Evolutionary conservation across 1,139 yeast genomes (phyloP), one percentile per base, ranked within the genome.

Genomic region (Yamadazyma trypodendri): DNA sequence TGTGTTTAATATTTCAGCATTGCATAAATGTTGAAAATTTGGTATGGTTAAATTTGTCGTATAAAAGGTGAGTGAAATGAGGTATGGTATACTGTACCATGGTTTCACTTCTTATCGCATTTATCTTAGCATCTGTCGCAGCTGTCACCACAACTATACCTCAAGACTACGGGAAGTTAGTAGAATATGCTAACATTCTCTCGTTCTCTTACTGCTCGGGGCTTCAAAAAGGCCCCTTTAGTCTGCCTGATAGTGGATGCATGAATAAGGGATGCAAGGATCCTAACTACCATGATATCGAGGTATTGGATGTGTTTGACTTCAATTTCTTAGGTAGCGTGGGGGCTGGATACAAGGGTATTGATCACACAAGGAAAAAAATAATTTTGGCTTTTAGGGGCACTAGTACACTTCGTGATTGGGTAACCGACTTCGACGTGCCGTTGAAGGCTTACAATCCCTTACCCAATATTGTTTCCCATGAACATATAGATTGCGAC

Each of bases 361-460:
- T 69, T 7, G 79, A 79, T 48, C 55, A 61, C 17, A 34, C 40
- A 3, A 40, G 53, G 13, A 50, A 65, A 41, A 53, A 64, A 45
- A 57, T 81, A 20, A 42, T 71, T 40, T 49, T 76, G 42, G 65
- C 61, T 24, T 76, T 79, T 42, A 67, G 84, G 55, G 87, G 88
- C 2, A 76, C 84, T 0, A 64, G 78, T 1, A 68, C 82, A 6
- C 55, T 62, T 6, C 65, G 72, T 33, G 90, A 82, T 48, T 75
- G 84, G 79, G 44, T 68, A n/a, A 67, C 77, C 29, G 79, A 81
- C 58, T 56, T 79, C 35, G 65, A 69, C 37, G 61, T 71, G 27
- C 41, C 63, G 6, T 77, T 77, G 1, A 63, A 64, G 1, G 45
- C 50, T 1, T 75, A 65, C 48, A 50, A 40, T 36, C 79, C 77